A percentile compares a stretch with the other conserved stretches of the same genome.
These are phyloP conservation scores for Blastobotrys serpentis DNA, from an alignment of 1,139 yeast genomes.

Conservation along the genomic window DNA sequence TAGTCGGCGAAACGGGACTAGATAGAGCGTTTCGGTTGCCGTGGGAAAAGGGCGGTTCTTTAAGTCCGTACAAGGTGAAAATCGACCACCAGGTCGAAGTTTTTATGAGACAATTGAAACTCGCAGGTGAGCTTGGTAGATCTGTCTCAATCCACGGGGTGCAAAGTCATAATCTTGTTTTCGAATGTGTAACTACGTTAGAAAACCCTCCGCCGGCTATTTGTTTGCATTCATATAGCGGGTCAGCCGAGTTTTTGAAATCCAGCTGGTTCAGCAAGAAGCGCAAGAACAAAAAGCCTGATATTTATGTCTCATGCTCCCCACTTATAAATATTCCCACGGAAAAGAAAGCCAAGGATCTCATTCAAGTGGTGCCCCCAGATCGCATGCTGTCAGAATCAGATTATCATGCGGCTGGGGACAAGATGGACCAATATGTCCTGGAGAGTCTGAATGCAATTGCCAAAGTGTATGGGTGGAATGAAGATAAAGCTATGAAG, in stretches of 20 bases:
- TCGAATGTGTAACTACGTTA: conserved; percentile 43
- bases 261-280: conserved; percentile 47
- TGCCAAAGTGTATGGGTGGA: conserved; percentile 22
- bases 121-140: conserved; percentile 50
- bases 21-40: conserved; percentile 78
- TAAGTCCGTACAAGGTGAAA: conserved; percentile 52
- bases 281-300: conserved; percentile 23
- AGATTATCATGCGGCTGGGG: conserved; percentile 43
- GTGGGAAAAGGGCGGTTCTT: conserved; percentile 22
- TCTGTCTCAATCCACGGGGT: conserved; percentile 85
- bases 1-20: conserved; percentile 86
- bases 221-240: conserved; percentile 83
- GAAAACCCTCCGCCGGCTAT: conserved; percentile 38
- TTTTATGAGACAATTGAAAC: conserved; percentile 49
- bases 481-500: conserved; percentile 15
- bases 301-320: conserved; percentile 54
- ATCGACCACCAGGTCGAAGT: conserved; percentile 64
- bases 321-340: conserved; percentile 48
- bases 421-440: conserved; percentile 27
- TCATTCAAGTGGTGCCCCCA: conserved; percentile 39
- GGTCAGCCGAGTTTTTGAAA: conserved; percentile 57
- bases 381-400: conserved; percentile 53
- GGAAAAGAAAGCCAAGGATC: conserved; percentile 31
- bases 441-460: conserved; percentile 19
- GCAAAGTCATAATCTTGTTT: conserved; percentile 63